Evolutionary conservation across 805 yeast genomes (phyloP).

Genomic region (Metschnikowia matae): DNA sequence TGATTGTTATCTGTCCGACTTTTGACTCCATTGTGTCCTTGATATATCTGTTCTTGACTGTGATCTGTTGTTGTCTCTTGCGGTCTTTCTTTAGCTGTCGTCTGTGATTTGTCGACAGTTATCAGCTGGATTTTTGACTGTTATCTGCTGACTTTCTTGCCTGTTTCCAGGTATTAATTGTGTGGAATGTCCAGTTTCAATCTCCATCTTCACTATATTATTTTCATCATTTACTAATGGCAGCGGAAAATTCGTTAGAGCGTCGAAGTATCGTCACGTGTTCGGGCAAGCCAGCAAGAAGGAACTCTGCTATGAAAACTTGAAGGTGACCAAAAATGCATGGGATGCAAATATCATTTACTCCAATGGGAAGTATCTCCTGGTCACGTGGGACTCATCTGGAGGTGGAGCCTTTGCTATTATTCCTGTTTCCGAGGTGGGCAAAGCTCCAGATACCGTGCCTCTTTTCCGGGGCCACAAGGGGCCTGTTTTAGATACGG

Average conservation of each 20-base stretch:
- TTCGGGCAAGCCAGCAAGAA: slow-evolving; percentile 79
- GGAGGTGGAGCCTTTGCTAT: slow-evolving; percentile 99
- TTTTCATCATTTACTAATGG: background rate
- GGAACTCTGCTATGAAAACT: slow-evolving; percentile 69
- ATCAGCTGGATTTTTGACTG: too few relatives aligned
- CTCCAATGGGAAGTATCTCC: slow-evolving; percentile 78
- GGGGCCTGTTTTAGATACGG: slow-evolving; percentile 92
- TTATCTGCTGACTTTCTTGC: too few relatives aligned
- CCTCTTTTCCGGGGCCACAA: slow-evolving; percentile 95
- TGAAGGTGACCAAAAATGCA: slow-evolving; percentile 82
- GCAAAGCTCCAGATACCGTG: slow-evolving; percentile 89
- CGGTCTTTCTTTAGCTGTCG: too few relatives aligned
- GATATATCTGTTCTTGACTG: too few relatives aligned
- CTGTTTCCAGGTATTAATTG: too few relatives aligned
- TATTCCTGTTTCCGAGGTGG: slow-evolving; percentile 78
- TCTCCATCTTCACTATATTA: too few relatives aligned
- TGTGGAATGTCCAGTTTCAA: too few relatives aligned
- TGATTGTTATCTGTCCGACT: too few relatives aligned
- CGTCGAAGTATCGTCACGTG: slow-evolving; percentile 95
- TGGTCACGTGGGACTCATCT: slow-evolving; percentile 89
- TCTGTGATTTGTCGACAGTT: too few relatives aligned
- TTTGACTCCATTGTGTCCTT: too few relatives aligned
- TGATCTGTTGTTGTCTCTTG: too few relatives aligned
- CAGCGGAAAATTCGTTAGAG: slow-evolving; percentile 86
- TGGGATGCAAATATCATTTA: slow-evolving; percentile 93